Percentiles rank a stretch among this genome's conserved stretches.
Conservation (phyloP, 2,329 filamentous ascomycete genomes). For the Epichloe amarillans region DNA sequence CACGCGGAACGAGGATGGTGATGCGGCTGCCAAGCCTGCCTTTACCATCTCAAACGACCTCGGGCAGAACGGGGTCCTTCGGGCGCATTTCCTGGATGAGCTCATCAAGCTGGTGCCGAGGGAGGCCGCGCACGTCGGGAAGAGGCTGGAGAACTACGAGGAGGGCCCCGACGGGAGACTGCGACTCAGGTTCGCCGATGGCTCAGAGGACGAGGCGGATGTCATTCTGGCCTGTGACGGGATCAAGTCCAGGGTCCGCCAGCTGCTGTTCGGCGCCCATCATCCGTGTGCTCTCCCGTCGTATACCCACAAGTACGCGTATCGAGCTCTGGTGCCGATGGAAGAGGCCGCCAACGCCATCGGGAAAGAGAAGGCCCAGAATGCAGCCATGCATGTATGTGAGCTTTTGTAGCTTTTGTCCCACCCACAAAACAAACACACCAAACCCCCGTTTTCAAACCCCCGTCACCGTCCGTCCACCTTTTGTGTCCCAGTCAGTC, state of each 20-base stretch:
- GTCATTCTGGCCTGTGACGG: slow-evolving; percentile 48
- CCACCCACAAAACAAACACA: too few species aligned
- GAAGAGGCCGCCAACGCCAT: slow-evolving; percentile 36
- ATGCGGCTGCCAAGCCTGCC: background rate
- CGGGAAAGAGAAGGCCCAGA: slow-evolving; percentile 21
- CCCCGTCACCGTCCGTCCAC: too few species aligned
- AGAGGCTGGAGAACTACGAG: slow-evolving; percentile 20
- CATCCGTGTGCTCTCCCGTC: slow-evolving; percentile 22
- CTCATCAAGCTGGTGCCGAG: slow-evolving; percentile 24
- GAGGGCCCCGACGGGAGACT: slow-evolving; percentile 12
- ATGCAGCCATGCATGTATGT: slow-evolving; percentile 8
- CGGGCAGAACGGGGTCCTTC: slow-evolving; percentile 20
- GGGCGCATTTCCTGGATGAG: slow-evolving; percentile 27
- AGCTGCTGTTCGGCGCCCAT: slow-evolving; percentile 32
- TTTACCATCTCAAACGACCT: slow-evolving; percentile 6
- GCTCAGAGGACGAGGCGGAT: slow-evolving; percentile 13
- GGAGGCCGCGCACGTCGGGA: slow-evolving; percentile 19
- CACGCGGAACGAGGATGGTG: slow-evolving; percentile 1
- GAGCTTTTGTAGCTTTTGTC: background rate
- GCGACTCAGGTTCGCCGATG: slow-evolving; percentile 25
- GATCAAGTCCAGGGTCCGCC: slow-evolving; percentile 42
- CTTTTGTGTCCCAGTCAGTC: background rate
- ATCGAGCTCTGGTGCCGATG: slow-evolving; percentile 35
- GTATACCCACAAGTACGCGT: slow-evolving; percentile 46
- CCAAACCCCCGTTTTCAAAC: too few species aligned